Evolutionary conservation across 2,329 filamentous ascomycete genomes (phyloP).

Genomic region (Pleomassaria siparia): DNA sequence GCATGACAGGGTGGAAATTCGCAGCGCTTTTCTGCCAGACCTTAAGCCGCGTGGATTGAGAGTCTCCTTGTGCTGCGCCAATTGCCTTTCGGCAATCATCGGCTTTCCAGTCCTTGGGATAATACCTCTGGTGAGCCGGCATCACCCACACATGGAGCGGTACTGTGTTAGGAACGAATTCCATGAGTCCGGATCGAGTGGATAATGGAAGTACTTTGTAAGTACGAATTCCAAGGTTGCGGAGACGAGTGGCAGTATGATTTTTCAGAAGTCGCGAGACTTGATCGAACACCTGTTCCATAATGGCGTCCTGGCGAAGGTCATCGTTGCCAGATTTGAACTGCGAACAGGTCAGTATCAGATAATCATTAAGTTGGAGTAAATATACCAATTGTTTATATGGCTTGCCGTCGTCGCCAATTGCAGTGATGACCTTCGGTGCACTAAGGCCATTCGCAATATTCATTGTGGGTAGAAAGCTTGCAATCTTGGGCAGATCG

Average conservation of each 20-base stretch:
- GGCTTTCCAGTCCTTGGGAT: conserved; percentile 79
- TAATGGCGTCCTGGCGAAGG: conserved; percentile 93
- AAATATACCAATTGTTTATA: conserved; percentile 78
- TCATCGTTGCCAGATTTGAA: conserved; percentile 96
- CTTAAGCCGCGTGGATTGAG: conserved; percentile 69
- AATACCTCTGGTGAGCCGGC: conserved; percentile 84
- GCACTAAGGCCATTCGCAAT: conserved; percentile 90
- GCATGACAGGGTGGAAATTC: conserved; percentile 88
- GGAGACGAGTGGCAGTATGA: conserved; percentile 82
- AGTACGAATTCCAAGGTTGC: conserved; percentile 85
- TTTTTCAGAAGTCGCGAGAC: conserved; percentile 87
- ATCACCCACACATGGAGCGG: conserved; percentile 90
- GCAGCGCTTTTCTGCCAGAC: conserved; percentile 78
- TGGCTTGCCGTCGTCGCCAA: conserved; percentile 72
- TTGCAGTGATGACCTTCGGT: conserved; percentile 86
- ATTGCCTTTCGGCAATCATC: conserved; percentile 79
- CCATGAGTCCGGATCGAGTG: conserved; percentile 83
- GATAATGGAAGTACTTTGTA: conserved; percentile 96
- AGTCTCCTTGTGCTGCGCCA: conserved; percentile 67
- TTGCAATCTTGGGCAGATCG: conserved; percentile 70
- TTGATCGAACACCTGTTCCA: conserved; percentile 99
- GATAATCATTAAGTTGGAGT: background rate
- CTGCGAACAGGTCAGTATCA: conserved; percentile 35
- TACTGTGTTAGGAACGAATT: conserved; percentile 93
- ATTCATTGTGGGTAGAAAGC: conserved; percentile 73